Base-by-base conservation (phyloP, 192 early-diverging fungal species). In the Coemansia sp. region DNA sequence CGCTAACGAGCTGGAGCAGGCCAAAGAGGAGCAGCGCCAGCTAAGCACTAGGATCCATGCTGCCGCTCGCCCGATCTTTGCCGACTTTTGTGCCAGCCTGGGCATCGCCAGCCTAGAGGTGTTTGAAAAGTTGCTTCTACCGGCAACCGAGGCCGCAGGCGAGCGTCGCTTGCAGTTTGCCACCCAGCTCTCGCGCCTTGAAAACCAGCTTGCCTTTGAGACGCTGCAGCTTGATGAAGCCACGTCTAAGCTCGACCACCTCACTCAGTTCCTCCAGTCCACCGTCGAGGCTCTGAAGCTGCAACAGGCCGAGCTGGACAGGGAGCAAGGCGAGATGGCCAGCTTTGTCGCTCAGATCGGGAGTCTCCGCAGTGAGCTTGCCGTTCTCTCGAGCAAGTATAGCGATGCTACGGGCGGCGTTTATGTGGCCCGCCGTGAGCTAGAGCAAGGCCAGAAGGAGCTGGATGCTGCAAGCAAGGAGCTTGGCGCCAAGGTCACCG, bases 161-260 rank as follows among this genome's bases (percentile, higher is more conserved):
- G 90, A 99, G 74, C 87, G 84, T 18, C 86, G 89, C 35, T 61
- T 93, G 47, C 86, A 90, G 66, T 94, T 94, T 65, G 82, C 83
- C 28, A 92, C 91, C 2, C 87, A 91, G 50, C 78, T 88, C 52
- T 91, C 94, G 13, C 88, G 91, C 55, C 70, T 96, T 35, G 82
- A 90, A 47, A 93, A 90, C 45, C 93, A 93, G 85, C 86, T 87
- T 12, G 77, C 79, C 16, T 95, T 95, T 80, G 94, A 94, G 69
- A 73, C 77, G 14, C 86, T 88, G 43, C 91, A 93, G 75, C 65
- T 85, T 9, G 81, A 88, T 13, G 87, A 88, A 21, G 78, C 86
- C 4, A 68, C 81, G 50, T 85, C 88, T 10, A 85, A 92, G 38
- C 69, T 94, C 7, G 38, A 61, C 3, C 88, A 85, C 41, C 62